Percentiles rank a stretch among this genome's conserved stretches.
phyloP scores from a whole-genome alignment of 1,284 basidiomycete genomes.

The Irpex sp. region DNA sequence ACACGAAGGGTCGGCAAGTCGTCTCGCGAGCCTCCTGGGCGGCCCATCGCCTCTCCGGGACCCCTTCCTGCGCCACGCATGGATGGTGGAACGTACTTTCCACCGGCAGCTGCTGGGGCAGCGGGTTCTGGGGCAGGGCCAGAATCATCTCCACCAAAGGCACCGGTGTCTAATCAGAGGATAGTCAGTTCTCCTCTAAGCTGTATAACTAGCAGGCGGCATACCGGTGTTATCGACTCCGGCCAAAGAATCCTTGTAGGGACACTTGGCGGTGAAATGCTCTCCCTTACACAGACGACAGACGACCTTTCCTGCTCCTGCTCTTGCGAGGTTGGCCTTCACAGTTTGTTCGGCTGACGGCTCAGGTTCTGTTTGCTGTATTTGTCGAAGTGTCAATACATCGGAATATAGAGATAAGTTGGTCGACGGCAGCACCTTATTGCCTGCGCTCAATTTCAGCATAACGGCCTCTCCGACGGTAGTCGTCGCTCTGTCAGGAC shows the following conservation, averaged over 20 bases:
- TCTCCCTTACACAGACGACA: slow-evolving; percentile 97
- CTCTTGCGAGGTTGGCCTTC: slow-evolving; percentile 66
- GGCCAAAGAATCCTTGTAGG: slow-evolving; percentile 92
- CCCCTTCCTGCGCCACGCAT: slow-evolving; percentile 68
- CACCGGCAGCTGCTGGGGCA: slow-evolving; percentile 41
- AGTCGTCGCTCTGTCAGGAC: slow-evolving; percentile 93
- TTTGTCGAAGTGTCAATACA: background rate
- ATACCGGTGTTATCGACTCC: slow-evolving; percentile 66
- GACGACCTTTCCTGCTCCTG: slow-evolving; percentile 83
- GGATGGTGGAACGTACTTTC: slow-evolving; percentile 93
- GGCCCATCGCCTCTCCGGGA: slow-evolving; percentile 83
- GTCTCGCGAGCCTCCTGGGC: slow-evolving; percentile 61
- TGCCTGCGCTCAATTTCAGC: slow-evolving; percentile 84
- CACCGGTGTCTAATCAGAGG: slow-evolving; percentile 37
- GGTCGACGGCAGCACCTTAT: slow-evolving; percentile 53
- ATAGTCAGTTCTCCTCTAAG: background rate
- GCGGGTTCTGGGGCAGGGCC: slow-evolving; percentile 37
- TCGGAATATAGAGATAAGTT: background rate
- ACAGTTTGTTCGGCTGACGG: slow-evolving; percentile 67
- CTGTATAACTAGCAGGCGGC: slow-evolving; percentile 17
- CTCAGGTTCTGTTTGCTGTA: slow-evolving; percentile 59
- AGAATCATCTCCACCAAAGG: slow-evolving; percentile 52
- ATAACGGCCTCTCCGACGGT: slow-evolving; percentile 91
- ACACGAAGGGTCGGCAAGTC: slow-evolving; percentile 96
- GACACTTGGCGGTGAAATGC: slow-evolving; percentile 98